A percentile compares a stretch with the other conserved stretches of the same genome.
These are phyloP conservation scores for Mortierella sp. DNA, from an alignment of 371 early-diverging fungal species.

Conservation along the genomic window DNA sequence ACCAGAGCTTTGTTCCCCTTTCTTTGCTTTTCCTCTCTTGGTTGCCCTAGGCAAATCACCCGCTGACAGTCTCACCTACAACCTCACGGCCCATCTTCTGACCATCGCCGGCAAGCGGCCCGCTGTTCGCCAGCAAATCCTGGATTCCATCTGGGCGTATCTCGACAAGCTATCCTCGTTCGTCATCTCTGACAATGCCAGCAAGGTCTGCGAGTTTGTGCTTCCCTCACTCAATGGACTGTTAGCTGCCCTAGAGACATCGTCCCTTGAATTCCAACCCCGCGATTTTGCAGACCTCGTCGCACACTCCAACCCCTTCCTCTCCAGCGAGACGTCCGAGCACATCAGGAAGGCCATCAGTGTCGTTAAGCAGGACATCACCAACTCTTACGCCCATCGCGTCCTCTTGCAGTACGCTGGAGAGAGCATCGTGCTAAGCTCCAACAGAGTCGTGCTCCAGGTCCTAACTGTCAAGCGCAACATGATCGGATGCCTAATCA, in stretches of 20 bases:
- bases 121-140: slow-evolving; percentile 56
- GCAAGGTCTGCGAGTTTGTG: slow-evolving; percentile 68
- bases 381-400: slow-evolving; percentile 60
- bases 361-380: slow-evolving; percentile 55
- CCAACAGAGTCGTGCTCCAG: slow-evolving; percentile 64
- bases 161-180: slow-evolving; percentile 54
- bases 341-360: slow-evolving; percentile 64
- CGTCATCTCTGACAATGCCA: slow-evolving; percentile 48
- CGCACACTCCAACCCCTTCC: slow-evolving; percentile 63
- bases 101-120: slow-evolving; percentile 57
- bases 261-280: slow-evolving; percentile 64
- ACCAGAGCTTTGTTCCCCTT: too few relatives aligned
- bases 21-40: not conserved
- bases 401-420: slow-evolving; percentile 63
- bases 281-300: slow-evolving; percentile 62
- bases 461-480: slow-evolving; percentile 65
- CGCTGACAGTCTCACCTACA: slow-evolving; percentile 44
- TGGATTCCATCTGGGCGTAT: slow-evolving; percentile 58
- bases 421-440: slow-evolving; percentile 60
- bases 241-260: slow-evolving; percentile 69
- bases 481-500: slow-evolving; percentile 61
- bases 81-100: slow-evolving; percentile 57
- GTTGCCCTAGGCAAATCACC: slow-evolving; percentile 36
- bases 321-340: slow-evolving; percentile 66
- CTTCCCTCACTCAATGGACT: slow-evolving; percentile 76